Evolutionary conservation across 352 stramenopile genomes (phyloP), one percentile per base, ranked within the genome.

Genomic region (Globisporangium megalacanthum): DNA sequence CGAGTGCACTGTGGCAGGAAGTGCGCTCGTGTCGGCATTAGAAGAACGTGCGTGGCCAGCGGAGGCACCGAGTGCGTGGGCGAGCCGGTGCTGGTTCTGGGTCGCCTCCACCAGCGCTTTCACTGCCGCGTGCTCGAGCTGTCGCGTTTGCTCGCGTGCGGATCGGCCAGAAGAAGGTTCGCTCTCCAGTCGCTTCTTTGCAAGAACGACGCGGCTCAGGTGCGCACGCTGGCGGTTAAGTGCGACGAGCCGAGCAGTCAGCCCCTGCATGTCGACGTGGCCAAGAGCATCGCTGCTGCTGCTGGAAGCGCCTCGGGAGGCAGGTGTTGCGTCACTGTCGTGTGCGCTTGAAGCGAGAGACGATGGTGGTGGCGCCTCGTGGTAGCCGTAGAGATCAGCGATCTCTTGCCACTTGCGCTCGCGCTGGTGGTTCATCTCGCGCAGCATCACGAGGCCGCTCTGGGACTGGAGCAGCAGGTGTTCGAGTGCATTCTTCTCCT

Each of bases 391-490:
- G 2, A 37, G 69, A 13, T 68, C 22, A 14, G 52, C 25, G 17
- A 83, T 47, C 17, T 73, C 48, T 2, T 64, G 60, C 77, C 72
- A 86, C 37, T 83, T 82, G 60, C 25, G 45, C 0, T 66, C 48
- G 33, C 70, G 61, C 31, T 60, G 51, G 20, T 56, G 55, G 11
- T 64, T 39, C 54, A 85, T 69, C 35, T 83, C 72, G 4, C 65
- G 72, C 49, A 87, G 62, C 62, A 85, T 69, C n/a, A 75, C 64
- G 19, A 85, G 70, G 3, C 74, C 74, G 7, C 61, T 72, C 57
- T 85, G 77, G 0, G 74, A 77, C 53, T 77, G 74, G 37, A 87
- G 52, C 33, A 87, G 61, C 45, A 85, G 25, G 22, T 75, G 61
- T 31, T 87, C 74, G 0, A 87, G 58, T 1, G 66, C 70, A 10